These are phyloP conservation scores for Grosmannia huntii DNA, from an alignment of 2,329 filamentous ascomycete species.

Conservation along the genomic window DNA sequence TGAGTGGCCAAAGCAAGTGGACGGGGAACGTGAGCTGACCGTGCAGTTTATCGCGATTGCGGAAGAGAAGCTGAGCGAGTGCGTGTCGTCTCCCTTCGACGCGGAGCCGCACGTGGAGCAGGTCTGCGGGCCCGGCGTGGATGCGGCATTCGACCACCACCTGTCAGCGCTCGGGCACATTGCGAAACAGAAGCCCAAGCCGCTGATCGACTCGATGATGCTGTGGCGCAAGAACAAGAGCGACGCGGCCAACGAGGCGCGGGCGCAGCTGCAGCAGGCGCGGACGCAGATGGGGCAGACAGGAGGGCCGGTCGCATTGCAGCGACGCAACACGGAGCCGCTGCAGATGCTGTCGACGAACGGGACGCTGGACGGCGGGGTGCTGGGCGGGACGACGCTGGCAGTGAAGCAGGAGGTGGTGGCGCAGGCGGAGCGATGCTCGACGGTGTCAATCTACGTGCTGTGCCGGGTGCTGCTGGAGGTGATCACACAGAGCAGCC, in stretches of 20 bases:
- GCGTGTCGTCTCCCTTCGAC: conserved; percentile 66
- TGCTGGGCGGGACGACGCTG: conserved; percentile 25
- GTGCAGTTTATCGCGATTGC: conserved; percentile 77
- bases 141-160: conserved; percentile 83
- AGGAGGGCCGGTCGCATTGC: too few species aligned
- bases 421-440: conserved; percentile 72
- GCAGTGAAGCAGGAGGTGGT: conserved; percentile 56
- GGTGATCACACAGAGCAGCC: conserved; percentile 79
- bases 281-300: conserved; percentile 27
- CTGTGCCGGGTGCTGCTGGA: conserved; percentile 88
- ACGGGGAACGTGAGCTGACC: not conserved
- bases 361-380: conserved; percentile 17
- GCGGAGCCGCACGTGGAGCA: conserved; percentile 75
- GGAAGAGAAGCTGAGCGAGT: conserved; percentile 90
- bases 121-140: conserved; percentile 81
- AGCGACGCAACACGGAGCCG: conserved; percentile 66
- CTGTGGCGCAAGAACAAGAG: conserved; percentile 95
- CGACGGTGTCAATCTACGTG: conserved; percentile 90
- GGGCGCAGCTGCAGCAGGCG: conserved; percentile 42
- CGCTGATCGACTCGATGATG: conserved; percentile 94
- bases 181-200: conserved; percentile 84
- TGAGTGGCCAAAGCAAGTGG: conserved; percentile 26
- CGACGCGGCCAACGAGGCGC: conserved; percentile 65
- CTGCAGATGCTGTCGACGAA: conserved; percentile 27
- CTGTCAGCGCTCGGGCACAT: conserved; percentile 91